A percentile compares a stretch with the other conserved stretches of the same genome.
Evolutionary conservation across 257 asterid genomes (phyloP).

Genomic region (Petunia axillaris): DNA sequence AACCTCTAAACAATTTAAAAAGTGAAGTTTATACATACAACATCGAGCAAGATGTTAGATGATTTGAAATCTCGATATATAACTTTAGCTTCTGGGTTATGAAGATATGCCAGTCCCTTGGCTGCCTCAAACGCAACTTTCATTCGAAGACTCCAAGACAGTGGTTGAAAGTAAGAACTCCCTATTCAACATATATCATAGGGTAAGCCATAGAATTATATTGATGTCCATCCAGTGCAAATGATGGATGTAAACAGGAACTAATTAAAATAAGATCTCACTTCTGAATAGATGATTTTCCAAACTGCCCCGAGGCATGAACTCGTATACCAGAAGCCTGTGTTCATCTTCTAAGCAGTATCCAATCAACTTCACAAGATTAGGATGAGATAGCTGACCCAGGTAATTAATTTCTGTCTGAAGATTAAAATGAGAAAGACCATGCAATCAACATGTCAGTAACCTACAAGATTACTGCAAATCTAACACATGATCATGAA

Average conservation of each 20-base stretch:
- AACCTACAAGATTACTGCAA: background rate
- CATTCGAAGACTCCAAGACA: slow-evolving; percentile 68
- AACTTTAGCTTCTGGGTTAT: slow-evolving; percentile 68
- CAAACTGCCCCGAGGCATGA: slow-evolving; percentile 78
- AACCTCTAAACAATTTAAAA: background rate
- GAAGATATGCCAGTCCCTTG: slow-evolving; percentile 72
- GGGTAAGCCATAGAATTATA: slow-evolving; percentile 2
- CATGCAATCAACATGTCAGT: background rate
- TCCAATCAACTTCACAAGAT: slow-evolving; percentile 65
- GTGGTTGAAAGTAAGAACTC: slow-evolving; percentile 65
- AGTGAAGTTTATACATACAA: slow-evolving; percentile 39
- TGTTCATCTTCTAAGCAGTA: slow-evolving; percentile 79
- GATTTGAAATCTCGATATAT: slow-evolving; percentile 72
- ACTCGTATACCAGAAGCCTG: slow-evolving; percentile 27
- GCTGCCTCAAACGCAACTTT: slow-evolving; percentile 75
- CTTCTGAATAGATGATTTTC: slow-evolving; percentile 75
- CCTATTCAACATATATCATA: slow-evolving; percentile 38
- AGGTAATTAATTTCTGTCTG: slow-evolving; percentile 68
- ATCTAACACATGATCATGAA: no score
- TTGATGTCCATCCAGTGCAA: background rate
- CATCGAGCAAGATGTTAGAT: slow-evolving; percentile 65
- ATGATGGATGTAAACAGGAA: background rate
- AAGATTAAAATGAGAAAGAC: background rate
- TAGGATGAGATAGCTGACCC: slow-evolving; percentile 69
- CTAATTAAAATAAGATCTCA: slow-evolving; percentile 34